Evolutionary conservation across 805 yeast genomes (phyloP), one percentile per base, ranked within the genome.

Genomic region (Metschnikowia picachoensis): DNA sequence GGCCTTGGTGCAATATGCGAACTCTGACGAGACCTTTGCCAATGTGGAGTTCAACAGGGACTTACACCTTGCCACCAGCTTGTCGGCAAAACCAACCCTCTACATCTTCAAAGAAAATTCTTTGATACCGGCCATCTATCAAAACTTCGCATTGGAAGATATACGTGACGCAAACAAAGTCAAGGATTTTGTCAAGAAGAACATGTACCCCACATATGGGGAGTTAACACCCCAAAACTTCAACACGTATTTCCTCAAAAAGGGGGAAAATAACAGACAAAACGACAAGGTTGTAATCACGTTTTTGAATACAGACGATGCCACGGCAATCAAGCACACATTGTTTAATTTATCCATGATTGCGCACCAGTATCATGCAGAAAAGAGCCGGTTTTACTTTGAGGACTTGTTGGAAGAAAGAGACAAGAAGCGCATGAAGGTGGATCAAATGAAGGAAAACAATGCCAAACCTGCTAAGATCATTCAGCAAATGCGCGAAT

Each of bases 121-220:
- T 12, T 59, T 78, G 45, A 57, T 76, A 30, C 74, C 87, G 0
- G 65, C 68, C 4, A 74, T 82, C 5, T 83, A 63, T 52, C 85
- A 78, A 53, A 80, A 79, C 46, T 80, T 78, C 63, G 81, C 83
- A 0, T 77, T 88, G 7, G 79, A 79, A 40, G 87, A 85, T 53
- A 73, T 77, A 46, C 73, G 94, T 51, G 73, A 78, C 51, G 62
- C 63, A 14, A 68, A 67, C 17, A 62, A 66, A 34, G 68, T 86
- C 9, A 59, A 72, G 51, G 59, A 73, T 13, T 86, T 85, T 69
- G 63, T 86, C 28, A 58, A 62, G 29, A 62, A 66, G 38, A 70
- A 77, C 52, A 67, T 79, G 15, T 61, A 68, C 38, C 89, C 91
- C 5, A 61, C 73, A 11, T 64, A 79, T 39, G 74, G 70, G 42